These are phyloP conservation scores for Fragilaria crotonensis DNA, from an alignment of 108 stramenopile genomes.

Conservation along the genomic window DNA sequence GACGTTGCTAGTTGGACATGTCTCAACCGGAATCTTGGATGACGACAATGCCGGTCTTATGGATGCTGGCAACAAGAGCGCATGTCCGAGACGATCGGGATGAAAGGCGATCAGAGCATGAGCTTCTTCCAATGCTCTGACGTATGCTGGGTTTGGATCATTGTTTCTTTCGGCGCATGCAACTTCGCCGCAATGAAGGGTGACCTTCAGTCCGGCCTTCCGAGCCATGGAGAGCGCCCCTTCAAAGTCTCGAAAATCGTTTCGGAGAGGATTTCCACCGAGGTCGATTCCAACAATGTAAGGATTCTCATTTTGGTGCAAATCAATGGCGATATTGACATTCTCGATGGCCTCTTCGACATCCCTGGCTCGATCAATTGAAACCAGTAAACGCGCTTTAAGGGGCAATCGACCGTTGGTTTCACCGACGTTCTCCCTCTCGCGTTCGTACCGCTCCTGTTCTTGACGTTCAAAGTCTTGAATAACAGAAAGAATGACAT, in stretches of 20 bases:
- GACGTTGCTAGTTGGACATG: constrained; percentile 71
- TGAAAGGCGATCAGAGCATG: constrained; percentile 38
- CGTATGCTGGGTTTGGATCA: too few species aligned
- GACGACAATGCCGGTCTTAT: constrained; percentile 20
- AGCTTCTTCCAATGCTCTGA: constrained; percentile 23
- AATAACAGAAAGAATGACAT: constrained; percentile 45
- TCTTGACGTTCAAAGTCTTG: constrained; percentile 38
- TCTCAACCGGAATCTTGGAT: constrained; percentile 53
- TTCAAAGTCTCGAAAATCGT: constrained; percentile 38
- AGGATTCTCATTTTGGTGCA: constrained; percentile 7
- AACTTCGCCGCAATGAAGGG: constrained; percentile 76
- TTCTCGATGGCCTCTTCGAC: constrained; percentile 21
- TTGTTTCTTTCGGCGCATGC: constrained; percentile 20
- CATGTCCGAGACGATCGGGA: constrained; percentile 69
- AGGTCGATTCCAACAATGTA: constrained; percentile 82
- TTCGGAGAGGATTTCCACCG: constrained; percentile 80
- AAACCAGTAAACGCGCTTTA: constrained; percentile 54
- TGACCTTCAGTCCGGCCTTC: constrained; percentile 40
- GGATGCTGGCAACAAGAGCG: constrained; percentile 33
- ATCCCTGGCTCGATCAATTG: constrained; percentile 56
- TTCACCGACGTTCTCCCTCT: constrained; percentile 1
- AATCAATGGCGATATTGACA: constrained; percentile 33
- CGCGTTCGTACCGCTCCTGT: constrained; percentile 17
- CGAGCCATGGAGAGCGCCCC: constrained; percentile 47
- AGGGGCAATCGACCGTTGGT: constrained; percentile 26